Base-by-base conservation (phyloP, 2,329 filamentous ascomycete genomes). In the Cordyceps pruinosa region DNA sequence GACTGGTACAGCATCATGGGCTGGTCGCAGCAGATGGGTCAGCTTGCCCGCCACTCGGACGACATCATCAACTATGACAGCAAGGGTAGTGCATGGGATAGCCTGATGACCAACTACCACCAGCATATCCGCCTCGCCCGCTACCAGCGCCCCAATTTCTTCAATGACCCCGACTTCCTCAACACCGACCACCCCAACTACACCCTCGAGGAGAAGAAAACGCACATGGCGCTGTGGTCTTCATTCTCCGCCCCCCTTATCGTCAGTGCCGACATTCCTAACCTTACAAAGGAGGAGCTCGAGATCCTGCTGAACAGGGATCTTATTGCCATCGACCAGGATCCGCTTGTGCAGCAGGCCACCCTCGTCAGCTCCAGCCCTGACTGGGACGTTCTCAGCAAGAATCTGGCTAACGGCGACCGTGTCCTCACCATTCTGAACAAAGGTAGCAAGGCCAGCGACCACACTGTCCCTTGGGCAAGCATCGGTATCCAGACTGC, bases 391-490 rank as follows among this genome's bases (percentile, higher is more conserved):
- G 70, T 79, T 4, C 62, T 80, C 39, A 75, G 74, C 13, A 75
- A 75, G 63, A 74, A 68, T 56, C 63, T 80, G 15, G 72, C 69
- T 8, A 76, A 77, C 52, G 75, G 75, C 3, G 76, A 78, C 60
- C 69, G 76, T 4, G 59, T 80, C 10, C 63, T 79, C n/a, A 75
- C 75, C 0, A 66, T 79, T 9, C 64, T 80, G 17, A 80, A 80
- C 61, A 68, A 70, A 10, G 74, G 73, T 1, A 65, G 66, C 23
- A 42, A 56, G 3, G 61, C 68, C 1, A 64, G 55, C 2, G 67
- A 66, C 7, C 63, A 66, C 3, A 68, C 48, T 9, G 63, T 78
- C 9, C 63, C 69, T 0, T 64, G 75, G 48, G 62, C 66, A 12
- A 63, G 70, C 12, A 64, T 75, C 1, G 75, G 75, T 5, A 62